Evolutionary conservation across 2,329 filamentous ascomycete genomes (phyloP).

Genomic region (Monilinia polystroma): DNA sequence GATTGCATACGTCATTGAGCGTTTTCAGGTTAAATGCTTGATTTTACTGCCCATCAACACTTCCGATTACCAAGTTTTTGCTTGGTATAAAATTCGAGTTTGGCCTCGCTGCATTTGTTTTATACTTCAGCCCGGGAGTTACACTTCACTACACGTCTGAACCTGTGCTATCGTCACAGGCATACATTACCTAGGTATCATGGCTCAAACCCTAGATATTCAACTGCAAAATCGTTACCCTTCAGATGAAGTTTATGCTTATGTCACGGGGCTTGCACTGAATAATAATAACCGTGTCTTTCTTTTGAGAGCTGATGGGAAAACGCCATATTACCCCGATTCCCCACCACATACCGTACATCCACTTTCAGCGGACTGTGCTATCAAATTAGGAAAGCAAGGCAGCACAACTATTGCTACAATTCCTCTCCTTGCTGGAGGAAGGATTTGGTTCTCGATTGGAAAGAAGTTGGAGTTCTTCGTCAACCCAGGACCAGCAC

Average conservation of each 20-base stretch:
- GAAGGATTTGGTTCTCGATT: conserved; percentile 69
- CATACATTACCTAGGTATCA: neutral
- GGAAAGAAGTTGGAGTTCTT: conserved; percentile 62
- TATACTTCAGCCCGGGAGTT: neutral
- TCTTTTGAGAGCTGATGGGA: conserved; percentile 64
- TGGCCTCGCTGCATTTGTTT: neutral
- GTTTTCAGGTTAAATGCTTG: conserved; percentile 8
- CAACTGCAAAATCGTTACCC: conserved; percentile 64
- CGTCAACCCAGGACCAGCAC: conserved; percentile 64
- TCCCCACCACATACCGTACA: conserved; percentile 54
- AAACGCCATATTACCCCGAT: conserved; percentile 61
- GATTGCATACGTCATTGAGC: conserved; percentile 12
- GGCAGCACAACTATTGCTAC: conserved; percentile 60
- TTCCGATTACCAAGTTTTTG: neutral
- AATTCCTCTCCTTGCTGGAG: conserved; percentile 69
- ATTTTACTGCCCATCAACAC: neutral
- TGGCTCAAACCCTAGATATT: conserved; percentile 49
- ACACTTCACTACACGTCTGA: neutral
- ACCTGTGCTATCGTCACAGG: neutral
- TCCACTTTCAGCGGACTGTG: conserved; percentile 56
- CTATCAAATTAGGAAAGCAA: conserved; percentile 61
- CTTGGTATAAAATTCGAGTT: neutral
- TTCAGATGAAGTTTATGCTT: conserved; percentile 62
- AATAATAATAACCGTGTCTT: conserved; percentile 59
- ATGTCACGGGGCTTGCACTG: conserved; percentile 66